These are phyloP conservation scores for Pythium angustatum DNA, from an alignment of 352 stramenopile genomes.

Conservation along the genomic window DNA sequence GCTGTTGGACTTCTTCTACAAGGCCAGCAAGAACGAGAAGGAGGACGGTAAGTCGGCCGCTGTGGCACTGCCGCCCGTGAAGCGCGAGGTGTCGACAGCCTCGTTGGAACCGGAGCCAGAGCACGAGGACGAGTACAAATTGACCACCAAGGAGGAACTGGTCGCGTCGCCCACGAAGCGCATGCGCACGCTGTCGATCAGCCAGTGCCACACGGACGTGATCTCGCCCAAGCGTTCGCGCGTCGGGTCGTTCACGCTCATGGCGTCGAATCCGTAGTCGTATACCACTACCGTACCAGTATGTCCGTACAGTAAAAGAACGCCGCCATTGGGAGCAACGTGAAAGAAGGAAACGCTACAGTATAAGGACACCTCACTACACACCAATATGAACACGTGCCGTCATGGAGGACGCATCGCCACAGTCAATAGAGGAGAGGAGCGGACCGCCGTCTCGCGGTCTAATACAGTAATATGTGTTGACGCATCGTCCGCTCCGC, in stretches of 20 bases:
- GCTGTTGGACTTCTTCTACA: constrained; percentile 82
- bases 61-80: neutral
- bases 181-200: constrained; percentile 73
- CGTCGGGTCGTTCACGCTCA: constrained; percentile 54
- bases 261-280: constrained; percentile 25
- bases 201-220: constrained; percentile 48
- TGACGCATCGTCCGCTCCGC: neutral
- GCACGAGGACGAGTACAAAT: constrained; percentile 27
- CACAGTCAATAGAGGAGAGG: too few species aligned
- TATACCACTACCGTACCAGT: neutral
- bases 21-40: constrained; percentile 65
- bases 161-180: constrained; percentile 75
- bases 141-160: constrained; percentile 37
- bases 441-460: too few species aligned
- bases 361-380: too few species aligned
- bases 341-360: too few species aligned
- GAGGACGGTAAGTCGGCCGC: constrained; percentile 20
- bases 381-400: too few species aligned
- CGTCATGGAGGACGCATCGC: neutral
- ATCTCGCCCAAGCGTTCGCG: constrained; percentile 61
- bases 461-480: too few species aligned
- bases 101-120: constrained; percentile 35
- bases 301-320: constrained; percentile 10
- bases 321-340: constrained; percentile 9
- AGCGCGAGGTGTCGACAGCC: constrained; percentile 15